Base-by-base conservation (phyloP, 2,329 filamentous ascomycete species). In the Diaporthe sp. region DNA sequence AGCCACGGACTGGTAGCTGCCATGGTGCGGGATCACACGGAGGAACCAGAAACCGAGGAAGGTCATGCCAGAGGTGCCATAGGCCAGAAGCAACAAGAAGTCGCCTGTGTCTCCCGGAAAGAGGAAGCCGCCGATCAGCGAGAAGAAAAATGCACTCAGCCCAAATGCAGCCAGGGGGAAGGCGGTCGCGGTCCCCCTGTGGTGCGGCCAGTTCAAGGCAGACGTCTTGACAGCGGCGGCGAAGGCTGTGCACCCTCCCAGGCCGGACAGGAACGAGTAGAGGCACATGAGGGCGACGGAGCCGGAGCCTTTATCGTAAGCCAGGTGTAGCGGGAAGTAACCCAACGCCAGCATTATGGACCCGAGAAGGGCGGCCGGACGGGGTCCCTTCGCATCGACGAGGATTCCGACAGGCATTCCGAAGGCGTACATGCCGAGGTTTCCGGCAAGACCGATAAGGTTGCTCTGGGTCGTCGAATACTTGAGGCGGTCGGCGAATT, bases 121-220 rank as follows among this genome's bases (percentile, higher is more conserved):
- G 55, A 95, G 86, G 62, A 97, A 82, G 25, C 92, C 91, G 31
- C 95, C 94, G 46, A 97, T 85, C 3, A 93, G 89, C 0, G 97
- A 96, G 86, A 98, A 99, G 87, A 98, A 98, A 85, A 99, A 97
- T 73, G 97, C 97, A 82, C 96, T 98, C 75, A 99, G 86, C 4
- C 97, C 97, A 82, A 98, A 98, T 4, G 95, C 96, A 74, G 97
- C 95, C 74, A 98, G 85, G 8, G 97, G 96, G 80, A 98, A 97
- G 1, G 96, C 96, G 8, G 97, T 98, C 8, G 97, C 97, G 4
- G 96, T 98, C 73, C 97, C 97, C 78, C 97, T 92, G 82, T 98
- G 94, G 75, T 93, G 91, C 17, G 96, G 96, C 92, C 96, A 98
- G 84, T 98, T 98, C 78, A 97, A 89, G 13, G 96, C 96, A 68